These are phyloP conservation scores for Sporopachydermia lactativora DNA, from an alignment of 805 yeast genomes.

Conservation along the genomic window DNA sequence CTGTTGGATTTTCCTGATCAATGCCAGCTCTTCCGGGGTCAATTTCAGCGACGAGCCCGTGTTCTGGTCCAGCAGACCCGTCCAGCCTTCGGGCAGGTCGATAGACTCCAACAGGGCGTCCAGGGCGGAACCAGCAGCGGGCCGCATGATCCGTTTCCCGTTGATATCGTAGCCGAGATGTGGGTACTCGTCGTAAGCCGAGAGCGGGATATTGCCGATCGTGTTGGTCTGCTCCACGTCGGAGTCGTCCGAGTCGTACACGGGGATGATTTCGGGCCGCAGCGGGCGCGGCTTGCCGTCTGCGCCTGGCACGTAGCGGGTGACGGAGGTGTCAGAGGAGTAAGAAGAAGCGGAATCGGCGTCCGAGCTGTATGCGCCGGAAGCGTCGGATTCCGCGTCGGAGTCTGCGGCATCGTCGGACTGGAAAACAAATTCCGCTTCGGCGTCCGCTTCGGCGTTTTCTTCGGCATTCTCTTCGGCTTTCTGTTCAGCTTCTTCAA, in stretches of 20 bases:
- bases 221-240: constrained; percentile 74
- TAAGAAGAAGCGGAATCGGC: constrained; percentile 5
- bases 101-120: constrained; percentile 81
- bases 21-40: constrained; percentile 75
- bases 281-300: constrained; percentile 74
- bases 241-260: constrained; percentile 89
- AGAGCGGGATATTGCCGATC: constrained; percentile 83
- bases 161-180: constrained; percentile 95
- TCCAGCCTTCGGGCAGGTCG: constrained; percentile 97
- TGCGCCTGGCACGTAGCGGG: constrained; percentile 17
- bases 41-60: constrained; percentile 80
- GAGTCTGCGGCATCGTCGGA: constrained; percentile 6
- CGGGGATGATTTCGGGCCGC: constrained; percentile 85
- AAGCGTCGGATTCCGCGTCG: constrained; percentile 8
- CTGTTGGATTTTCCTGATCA: constrained; percentile 72
- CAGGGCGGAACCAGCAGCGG: constrained; percentile 91
- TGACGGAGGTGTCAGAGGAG: not conserved
- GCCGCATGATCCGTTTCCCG: constrained; percentile 97
- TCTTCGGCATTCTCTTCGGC: constrained; percentile 3
- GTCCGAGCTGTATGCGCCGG: constrained; percentile 7
- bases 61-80: constrained; percentile 81
- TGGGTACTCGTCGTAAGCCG: constrained; percentile 94
- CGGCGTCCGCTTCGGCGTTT: constrained; percentile 3
- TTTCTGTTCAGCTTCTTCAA: constrained; percentile 4
- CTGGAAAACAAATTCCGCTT: constrained; percentile 5